Conservation (phyloP, 345 rosid species). For the Sonneratia alba region DNA sequence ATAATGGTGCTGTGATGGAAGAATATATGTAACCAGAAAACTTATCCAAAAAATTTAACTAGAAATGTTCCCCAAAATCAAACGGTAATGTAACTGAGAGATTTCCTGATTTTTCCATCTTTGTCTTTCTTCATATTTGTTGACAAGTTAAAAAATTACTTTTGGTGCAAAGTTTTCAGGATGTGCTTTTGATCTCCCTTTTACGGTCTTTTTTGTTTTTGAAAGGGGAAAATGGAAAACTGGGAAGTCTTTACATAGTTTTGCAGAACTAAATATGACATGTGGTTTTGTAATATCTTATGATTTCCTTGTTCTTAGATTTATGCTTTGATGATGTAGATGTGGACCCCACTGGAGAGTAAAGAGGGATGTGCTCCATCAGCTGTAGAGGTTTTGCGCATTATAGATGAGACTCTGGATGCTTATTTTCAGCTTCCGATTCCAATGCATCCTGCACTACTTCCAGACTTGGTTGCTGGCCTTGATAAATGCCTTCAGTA, state of each 20-base stretch:
- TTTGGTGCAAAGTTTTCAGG: not conserved
- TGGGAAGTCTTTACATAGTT: not conserved
- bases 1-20: not conserved
- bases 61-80: not conserved
- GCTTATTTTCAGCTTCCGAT: constrained; percentile 92
- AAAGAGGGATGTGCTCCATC: constrained; percentile 78
- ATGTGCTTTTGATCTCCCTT: not conserved
- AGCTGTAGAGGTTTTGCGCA: constrained; percentile 65
- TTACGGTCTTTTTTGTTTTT: not conserved
- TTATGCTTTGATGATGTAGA: constrained; percentile 31
- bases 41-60: not conserved
- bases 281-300: not conserved
- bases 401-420: constrained; percentile 75
- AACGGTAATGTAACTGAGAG: not conserved
- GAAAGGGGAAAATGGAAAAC: not conserved
- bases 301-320: constrained; percentile 8
- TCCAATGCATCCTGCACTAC: constrained; percentile 82
- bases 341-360: constrained; percentile 55
- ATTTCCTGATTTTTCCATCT: not conserved
- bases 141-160: not conserved
- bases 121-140: not conserved
- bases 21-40: not conserved
- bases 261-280: not conserved
- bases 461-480: constrained; percentile 81
- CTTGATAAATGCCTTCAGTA: constrained; percentile 83